Evolutionary conservation across 1,284 basidiomycete genomes (phyloP), one percentile per base, ranked within the genome.

Genomic region (Phellopilus nigrolimitatus): DNA sequence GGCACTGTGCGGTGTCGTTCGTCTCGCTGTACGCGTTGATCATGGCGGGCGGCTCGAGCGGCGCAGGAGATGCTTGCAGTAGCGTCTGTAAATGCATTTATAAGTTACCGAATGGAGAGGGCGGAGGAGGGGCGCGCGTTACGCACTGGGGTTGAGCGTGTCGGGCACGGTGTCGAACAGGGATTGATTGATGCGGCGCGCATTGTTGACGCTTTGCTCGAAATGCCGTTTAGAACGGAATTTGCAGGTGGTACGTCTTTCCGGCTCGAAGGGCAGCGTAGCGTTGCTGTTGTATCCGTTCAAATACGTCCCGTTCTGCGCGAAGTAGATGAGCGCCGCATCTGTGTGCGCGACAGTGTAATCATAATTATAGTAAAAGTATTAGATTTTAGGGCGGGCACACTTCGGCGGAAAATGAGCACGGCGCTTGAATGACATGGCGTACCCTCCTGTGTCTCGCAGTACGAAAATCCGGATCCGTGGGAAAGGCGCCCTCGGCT

Each of bases 221-320:
- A 87, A n/a, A n/a, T n/a, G 60, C 92, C 89, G 66, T 94, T 92
- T 51, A 88, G 81, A 8, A 95, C 93, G 17, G 84, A 57, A 97
- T 70, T 13, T 91, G 73, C 47, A 86, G 68, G 34, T 87, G 80
- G 63, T 89, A 89, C 0, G 84, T 85, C 74, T 84, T 84, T 12
- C 93, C 93, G 3, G 75, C 60, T 80, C 71, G 69, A 97, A 95
- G 0, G 84, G 79, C 4, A 98, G 71, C 0, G 85, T 88, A 0
- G 91, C 83, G 62, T 97, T 91, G 60, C 94, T 84, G 66, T 91
- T 93, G 71, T 87, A 88, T 3, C 85, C 90, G 3, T 76, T 74
- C 34, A 92, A 71, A 67, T 94, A 94, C 1, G 75, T 63, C 2
- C 71, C 78, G 56, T 87, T 83, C 62, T 91, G 84, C 0, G 83